A percentile compares a stretch with the other conserved stretches of the same genome.
These are phyloP conservation scores for Sugiyamaella castrensis DNA, from an alignment of 1,139 yeast species.

Conservation along the genomic window DNA sequence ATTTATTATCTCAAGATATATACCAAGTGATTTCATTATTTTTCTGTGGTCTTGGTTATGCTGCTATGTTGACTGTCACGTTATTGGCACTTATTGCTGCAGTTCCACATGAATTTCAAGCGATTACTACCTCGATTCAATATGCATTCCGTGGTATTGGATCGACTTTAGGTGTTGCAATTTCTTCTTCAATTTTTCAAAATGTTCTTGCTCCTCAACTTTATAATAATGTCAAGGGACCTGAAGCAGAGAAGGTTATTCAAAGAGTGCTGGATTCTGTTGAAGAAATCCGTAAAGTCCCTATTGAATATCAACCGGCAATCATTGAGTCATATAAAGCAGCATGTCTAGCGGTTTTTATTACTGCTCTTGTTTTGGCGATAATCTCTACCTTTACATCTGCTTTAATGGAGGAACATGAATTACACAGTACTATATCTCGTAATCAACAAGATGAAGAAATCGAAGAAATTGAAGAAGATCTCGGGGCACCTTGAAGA, in stretches of 20 bases:
- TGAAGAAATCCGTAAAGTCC: slow-evolving; percentile 54
- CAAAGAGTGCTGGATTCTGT: slow-evolving; percentile 53
- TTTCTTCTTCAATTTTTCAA: slow-evolving; percentile 65
- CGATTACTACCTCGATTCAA: slow-evolving; percentile 71
- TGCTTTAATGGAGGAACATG: slow-evolving; percentile 41
- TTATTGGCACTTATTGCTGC: slow-evolving; percentile 65
- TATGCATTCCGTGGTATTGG: slow-evolving; percentile 75
- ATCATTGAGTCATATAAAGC: slow-evolving; percentile 48
- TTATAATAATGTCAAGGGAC: slow-evolving; percentile 38
- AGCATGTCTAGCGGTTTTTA: slow-evolving; percentile 54
- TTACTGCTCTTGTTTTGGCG: slow-evolving; percentile 48
- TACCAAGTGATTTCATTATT: slow-evolving; percentile 51
- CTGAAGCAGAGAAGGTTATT: slow-evolving; percentile 41
- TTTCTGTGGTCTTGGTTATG: slow-evolving; percentile 56
- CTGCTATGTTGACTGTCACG: slow-evolving; percentile 63
- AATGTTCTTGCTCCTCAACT: slow-evolving; percentile 39
- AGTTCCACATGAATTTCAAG: slow-evolving; percentile 60
- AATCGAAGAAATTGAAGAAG: not conserved
- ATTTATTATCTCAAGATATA: slow-evolving; percentile 46
- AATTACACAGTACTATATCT: slow-evolving; percentile 34
- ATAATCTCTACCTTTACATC: slow-evolving; percentile 32
- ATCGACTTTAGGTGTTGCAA: slow-evolving; percentile 66
- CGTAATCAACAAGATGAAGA: slow-evolving; percentile 2
- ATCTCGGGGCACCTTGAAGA: too few relatives aligned
- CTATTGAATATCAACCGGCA: slow-evolving; percentile 46